Evolutionary conservation across 305 asterid species (phyloP).

Genomic region (Salvia sclarea): DNA sequence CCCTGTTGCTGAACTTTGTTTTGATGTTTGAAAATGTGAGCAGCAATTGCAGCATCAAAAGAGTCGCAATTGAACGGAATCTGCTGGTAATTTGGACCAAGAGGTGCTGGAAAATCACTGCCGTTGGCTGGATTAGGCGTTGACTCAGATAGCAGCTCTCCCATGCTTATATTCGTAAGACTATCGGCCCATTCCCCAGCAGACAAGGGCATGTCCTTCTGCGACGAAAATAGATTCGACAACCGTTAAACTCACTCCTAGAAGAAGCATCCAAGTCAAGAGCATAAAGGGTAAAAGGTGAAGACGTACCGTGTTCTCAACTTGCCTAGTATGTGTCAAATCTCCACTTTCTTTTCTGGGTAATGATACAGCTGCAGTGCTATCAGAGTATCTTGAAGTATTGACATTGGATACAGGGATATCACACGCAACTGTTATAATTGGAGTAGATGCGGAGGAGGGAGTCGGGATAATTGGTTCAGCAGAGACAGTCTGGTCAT

Average conservation of each 20-base stretch:
- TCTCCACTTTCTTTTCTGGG: conserved; percentile 42
- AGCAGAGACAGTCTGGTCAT: conserved; percentile 37
- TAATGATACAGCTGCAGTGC: conserved; percentile 33
- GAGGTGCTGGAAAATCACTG: conserved; percentile 41
- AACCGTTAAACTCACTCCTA: conserved; percentile 4
- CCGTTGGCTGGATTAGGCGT: conserved; percentile 45
- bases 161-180: conserved; percentile 78
- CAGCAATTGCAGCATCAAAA: conserved; percentile 97
- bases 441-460: conserved; percentile 36
- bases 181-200: conserved; percentile 92
- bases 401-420: conserved; percentile 35
- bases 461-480: conserved; percentile 37
- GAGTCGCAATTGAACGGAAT: conserved; percentile 81
- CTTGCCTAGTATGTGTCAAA: conserved; percentile 41
- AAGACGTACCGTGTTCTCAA: conserved; percentile 51
- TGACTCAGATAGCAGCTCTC: conserved; percentile 72
- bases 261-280: conserved; percentile 17
- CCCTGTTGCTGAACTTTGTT: conserved; percentile 52
- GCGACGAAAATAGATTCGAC: conserved; percentile 36
- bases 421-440: conserved; percentile 37
- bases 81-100: conserved; percentile 52
- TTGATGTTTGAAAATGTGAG: conserved; percentile 82
- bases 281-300: conserved; percentile 18
- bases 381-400: conserved; percentile 36
- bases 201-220: conserved; percentile 50